These are phyloP conservation scores for Penicillium fuscoglaucum DNA, from an alignment of 2,329 filamentous ascomycete species.

Conservation along the genomic window DNA sequence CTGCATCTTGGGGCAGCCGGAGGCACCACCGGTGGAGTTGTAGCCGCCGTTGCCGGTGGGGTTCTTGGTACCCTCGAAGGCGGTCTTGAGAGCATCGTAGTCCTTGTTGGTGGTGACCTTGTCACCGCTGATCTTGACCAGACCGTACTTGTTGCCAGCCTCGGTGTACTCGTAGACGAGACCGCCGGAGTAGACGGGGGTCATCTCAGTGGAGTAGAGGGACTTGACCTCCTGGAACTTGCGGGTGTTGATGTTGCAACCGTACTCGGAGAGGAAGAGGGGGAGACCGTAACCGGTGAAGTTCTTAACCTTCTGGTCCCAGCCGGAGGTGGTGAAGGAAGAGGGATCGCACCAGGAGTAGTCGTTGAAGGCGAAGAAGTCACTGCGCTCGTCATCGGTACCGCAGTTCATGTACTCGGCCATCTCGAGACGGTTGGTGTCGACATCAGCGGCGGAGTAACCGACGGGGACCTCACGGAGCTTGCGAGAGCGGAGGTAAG, in stretches of 20 bases:
- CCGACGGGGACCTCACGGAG: slow-evolving; percentile 71
- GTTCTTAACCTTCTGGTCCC: slow-evolving; percentile 84
- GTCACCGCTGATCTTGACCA: slow-evolving; percentile 64
- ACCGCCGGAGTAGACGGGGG: slow-evolving; percentile 86
- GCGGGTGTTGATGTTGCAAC: slow-evolving; percentile 80
- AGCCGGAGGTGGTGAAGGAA: slow-evolving; percentile 73
- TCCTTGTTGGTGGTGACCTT: slow-evolving; percentile 61
- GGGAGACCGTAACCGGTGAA: slow-evolving; percentile 84
- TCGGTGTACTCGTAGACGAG: slow-evolving; percentile 95
- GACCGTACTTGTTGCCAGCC: slow-evolving; percentile 77
- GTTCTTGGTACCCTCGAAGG: slow-evolving; percentile 51
- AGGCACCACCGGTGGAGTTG: slow-evolving; percentile 54
- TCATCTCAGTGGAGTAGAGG: slow-evolving; percentile 83
- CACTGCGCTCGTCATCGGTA: slow-evolving; percentile 75
- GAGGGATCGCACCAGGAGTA: slow-evolving; percentile 76
- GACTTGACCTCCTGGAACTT: slow-evolving; percentile 76
- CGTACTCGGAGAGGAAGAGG: slow-evolving; percentile 93
- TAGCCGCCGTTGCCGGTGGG: slow-evolving; percentile 61
- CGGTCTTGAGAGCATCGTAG: slow-evolving; percentile 59
- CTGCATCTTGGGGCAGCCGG: slow-evolving; percentile 55
- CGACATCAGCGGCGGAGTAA: slow-evolving; percentile 76
- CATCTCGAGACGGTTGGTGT: slow-evolving; percentile 81
- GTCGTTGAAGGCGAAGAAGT: slow-evolving; percentile 89
- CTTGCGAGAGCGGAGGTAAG: slow-evolving; percentile 63
- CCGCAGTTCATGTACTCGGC: slow-evolving; percentile 95